phyloP scores from a whole-genome alignment of 441 rosid species.

The Erysimum cheiri region DNA sequence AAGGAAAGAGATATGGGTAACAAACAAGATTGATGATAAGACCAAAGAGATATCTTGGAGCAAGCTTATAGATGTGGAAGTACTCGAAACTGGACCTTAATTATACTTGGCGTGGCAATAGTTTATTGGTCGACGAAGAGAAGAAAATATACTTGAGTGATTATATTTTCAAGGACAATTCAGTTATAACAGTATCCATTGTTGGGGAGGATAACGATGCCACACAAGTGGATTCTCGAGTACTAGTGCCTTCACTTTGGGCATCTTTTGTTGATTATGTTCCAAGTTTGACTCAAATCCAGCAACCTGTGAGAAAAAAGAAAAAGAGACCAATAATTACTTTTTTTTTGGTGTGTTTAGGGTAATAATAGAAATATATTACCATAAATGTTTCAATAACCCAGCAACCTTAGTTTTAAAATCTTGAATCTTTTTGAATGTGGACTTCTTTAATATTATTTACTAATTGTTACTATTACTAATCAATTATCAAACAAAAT shows the following conservation, averaged over 20 bases:
- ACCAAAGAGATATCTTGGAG: background rate
- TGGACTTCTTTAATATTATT: background rate
- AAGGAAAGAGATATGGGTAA: background rate
- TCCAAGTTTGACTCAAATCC: background rate
- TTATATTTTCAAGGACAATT: no score
- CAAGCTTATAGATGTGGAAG: background rate
- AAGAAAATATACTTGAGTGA: background rate
- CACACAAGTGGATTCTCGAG: background rate
- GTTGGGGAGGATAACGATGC: background rate
- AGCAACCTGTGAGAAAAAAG: background rate
- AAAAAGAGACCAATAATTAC: background rate
- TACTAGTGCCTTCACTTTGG: background rate
- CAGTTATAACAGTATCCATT: background rate
- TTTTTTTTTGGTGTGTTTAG: no score
- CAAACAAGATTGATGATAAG: background rate
- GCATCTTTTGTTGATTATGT: background rate
- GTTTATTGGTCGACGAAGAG: background rate
- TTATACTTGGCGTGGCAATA: background rate
- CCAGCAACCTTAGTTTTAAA: no score
- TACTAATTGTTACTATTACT: background rate
- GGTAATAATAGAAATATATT: no score
- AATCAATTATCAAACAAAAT: constrained; percentile 35
- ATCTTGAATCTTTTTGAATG: background rate
- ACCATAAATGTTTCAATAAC: no score
- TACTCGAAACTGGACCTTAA: background rate